Conservation (phyloP, 2,329 filamentous ascomycete genomes). For the Trichoderma guizhouense region DNA sequence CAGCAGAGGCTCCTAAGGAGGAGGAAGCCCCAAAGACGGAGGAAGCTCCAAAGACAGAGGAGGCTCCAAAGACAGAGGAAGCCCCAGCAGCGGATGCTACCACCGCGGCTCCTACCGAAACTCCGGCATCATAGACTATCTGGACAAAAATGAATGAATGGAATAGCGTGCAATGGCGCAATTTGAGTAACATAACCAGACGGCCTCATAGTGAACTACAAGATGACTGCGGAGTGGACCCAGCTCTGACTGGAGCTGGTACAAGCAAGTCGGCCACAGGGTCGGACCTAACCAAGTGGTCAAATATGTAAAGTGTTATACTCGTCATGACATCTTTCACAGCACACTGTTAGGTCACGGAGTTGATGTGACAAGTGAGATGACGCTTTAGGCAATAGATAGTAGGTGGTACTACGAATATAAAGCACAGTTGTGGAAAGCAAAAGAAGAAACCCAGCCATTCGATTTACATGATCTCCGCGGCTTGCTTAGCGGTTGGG, state of each 20-base stretch:
- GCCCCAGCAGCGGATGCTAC: neutral
- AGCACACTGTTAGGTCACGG: neutral
- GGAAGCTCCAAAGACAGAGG: slow-evolving; percentile 13
- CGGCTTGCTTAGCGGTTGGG: neutral
- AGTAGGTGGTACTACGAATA: neutral
- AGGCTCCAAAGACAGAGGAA: slow-evolving; percentile 1
- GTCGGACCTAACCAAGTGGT: neutral
- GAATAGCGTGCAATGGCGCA: neutral
- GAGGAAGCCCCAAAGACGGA: slow-evolving; percentile 1
- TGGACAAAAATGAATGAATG: neutral
- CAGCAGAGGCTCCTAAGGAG: slow-evolving; percentile 19
- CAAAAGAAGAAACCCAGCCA: neutral
- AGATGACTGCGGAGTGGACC: neutral
- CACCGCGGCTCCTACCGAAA: neutral
- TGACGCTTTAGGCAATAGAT: neutral
- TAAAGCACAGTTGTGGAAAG: neutral
- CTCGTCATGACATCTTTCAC: neutral
- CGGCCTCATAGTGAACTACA: neutral
- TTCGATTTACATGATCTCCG: neutral
- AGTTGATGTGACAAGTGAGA: neutral
- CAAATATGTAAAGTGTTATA: neutral
- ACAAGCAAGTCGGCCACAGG: neutral
- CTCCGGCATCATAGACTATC: slow-evolving; percentile 8
- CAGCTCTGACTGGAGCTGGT: neutral
- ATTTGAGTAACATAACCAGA: neutral